Conservation (phyloP, 2,329 filamentous ascomycete genomes). For the Cordyceps tenuipes region DNA sequence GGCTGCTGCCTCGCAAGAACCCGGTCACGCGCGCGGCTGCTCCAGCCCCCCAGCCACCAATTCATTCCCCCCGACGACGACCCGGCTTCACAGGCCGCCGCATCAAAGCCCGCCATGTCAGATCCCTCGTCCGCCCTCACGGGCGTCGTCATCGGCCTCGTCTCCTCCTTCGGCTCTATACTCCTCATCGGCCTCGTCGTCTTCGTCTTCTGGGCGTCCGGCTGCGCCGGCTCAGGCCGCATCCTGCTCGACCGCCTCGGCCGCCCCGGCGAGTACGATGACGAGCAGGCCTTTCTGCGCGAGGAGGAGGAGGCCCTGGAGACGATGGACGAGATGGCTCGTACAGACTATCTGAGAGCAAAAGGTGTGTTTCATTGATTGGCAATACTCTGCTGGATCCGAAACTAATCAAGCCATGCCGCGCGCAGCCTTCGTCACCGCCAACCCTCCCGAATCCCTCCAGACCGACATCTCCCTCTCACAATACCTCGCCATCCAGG, state of each 20-base stretch:
- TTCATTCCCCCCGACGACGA: not conserved
- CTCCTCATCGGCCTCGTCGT: slow-evolving; percentile 74
- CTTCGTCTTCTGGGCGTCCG: slow-evolving; percentile 80
- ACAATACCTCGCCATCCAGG: slow-evolving; percentile 95
- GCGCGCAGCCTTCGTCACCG: slow-evolving; percentile 74
- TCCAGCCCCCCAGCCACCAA: not conserved
- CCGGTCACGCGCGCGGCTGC: slow-evolving; percentile 2
- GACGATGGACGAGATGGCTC: slow-evolving; percentile 86
- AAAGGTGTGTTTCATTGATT: slow-evolving; percentile 61
- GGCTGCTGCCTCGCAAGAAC: not conserved
- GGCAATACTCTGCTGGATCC: not conserved
- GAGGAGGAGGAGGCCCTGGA: slow-evolving; percentile 95
- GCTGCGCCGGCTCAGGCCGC: slow-evolving; percentile 65
- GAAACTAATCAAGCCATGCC: not conserved
- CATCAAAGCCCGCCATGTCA: slow-evolving; percentile 14
- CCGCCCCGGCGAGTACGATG: slow-evolving; percentile 90
- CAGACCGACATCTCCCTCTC: slow-evolving; percentile 97
- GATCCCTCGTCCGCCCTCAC: slow-evolving; percentile 42
- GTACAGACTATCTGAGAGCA: slow-evolving; percentile 84
- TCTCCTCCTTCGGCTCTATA: slow-evolving; percentile 90
- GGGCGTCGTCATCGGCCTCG: slow-evolving; percentile 87
- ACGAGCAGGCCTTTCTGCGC: slow-evolving; percentile 87
- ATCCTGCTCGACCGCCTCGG: slow-evolving; percentile 92
- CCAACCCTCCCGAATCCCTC: slow-evolving; percentile 87
- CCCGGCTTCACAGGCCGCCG: not conserved